Evolutionary conservation across 805 yeast species (phyloP).

Genomic region (Wickerhamomyces ciferrii): DNA sequence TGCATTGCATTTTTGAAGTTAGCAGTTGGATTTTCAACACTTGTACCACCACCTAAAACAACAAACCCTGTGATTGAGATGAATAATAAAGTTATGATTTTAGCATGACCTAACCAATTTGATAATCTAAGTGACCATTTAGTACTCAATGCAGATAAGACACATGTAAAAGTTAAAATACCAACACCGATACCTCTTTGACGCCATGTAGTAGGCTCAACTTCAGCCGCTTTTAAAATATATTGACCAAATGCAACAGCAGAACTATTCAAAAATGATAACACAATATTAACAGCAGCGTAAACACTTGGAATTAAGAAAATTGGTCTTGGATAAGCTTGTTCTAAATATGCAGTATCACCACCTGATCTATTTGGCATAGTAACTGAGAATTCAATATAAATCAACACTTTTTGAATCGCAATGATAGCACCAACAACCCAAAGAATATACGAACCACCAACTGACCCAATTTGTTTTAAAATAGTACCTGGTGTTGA

Average conservation of each 20-base stretch:
- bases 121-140: constrained; percentile 26
- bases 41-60: constrained; percentile 31
- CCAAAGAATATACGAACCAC: constrained; percentile 41
- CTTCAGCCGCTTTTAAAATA: constrained; percentile 28
- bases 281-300: constrained; percentile 33
- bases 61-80: constrained; percentile 30
- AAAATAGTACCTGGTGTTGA: constrained; percentile 44
- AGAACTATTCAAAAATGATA: constrained; percentile 30
- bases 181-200: constrained; percentile 37
- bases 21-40: constrained; percentile 25
- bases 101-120: constrained; percentile 30
- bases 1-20: constrained; percentile 33
- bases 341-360: constrained; percentile 34
- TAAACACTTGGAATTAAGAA: constrained; percentile 30
- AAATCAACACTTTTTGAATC: constrained; percentile 29
- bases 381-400: constrained; percentile 38
- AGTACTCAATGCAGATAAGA: constrained; percentile 22
- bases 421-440: constrained; percentile 34
- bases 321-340: constrained; percentile 30
- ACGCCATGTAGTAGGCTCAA: constrained; percentile 38
- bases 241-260: constrained; percentile 34
- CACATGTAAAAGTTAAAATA: constrained; percentile 30
- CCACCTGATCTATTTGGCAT: constrained; percentile 29
- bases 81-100: constrained; percentile 28
- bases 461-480: constrained; percentile 37